Conservation (phyloP, 371 early-diverging fungal species). For the Mucor circinelloides region DNA sequence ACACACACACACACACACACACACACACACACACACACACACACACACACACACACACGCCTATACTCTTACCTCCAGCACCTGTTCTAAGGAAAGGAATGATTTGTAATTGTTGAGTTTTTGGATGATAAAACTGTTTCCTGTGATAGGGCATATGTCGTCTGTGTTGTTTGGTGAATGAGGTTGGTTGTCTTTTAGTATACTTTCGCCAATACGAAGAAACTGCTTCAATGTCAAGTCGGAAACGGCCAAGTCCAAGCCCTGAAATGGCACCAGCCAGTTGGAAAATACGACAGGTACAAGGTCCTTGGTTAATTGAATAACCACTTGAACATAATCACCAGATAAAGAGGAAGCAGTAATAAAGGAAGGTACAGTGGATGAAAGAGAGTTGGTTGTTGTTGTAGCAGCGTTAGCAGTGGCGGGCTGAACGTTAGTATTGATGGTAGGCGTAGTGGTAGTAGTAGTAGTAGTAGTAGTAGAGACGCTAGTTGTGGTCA, state of each 20-base stretch:
- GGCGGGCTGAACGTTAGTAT: constrained; percentile 10
- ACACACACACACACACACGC: background rate
- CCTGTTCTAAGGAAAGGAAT: constrained; percentile 77
- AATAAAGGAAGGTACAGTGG: constrained; percentile 75
- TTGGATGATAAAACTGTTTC: constrained; percentile 42
- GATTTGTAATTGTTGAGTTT: constrained; percentile 42
- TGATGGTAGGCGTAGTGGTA: constrained; percentile 10
- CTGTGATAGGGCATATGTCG: constrained; percentile 36
- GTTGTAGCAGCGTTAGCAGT: background rate
- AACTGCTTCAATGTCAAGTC: constrained; percentile 67
- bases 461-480: constrained; percentile 16
- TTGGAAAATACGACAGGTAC: constrained; percentile 88
- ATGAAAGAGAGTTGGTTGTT: constrained; percentile 16
- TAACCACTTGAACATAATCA: constrained; percentile 81
- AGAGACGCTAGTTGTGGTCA: constrained; percentile 10
- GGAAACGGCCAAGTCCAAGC: constrained; percentile 60
- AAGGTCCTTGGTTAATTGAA: constrained; percentile 90
- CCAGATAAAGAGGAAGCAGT: constrained; percentile 77
- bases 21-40: background rate
- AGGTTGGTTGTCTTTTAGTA: constrained; percentile 14
- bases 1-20: background rate
- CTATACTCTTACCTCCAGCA: constrained; percentile 61
- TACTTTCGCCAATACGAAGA: constrained; percentile 40
- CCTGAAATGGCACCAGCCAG: constrained; percentile 64
- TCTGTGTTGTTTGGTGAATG: background rate